These are phyloP conservation scores for Fusarium chaquense DNA, from an alignment of 2,329 filamentous ascomycete species.

Conservation along the genomic window DNA sequence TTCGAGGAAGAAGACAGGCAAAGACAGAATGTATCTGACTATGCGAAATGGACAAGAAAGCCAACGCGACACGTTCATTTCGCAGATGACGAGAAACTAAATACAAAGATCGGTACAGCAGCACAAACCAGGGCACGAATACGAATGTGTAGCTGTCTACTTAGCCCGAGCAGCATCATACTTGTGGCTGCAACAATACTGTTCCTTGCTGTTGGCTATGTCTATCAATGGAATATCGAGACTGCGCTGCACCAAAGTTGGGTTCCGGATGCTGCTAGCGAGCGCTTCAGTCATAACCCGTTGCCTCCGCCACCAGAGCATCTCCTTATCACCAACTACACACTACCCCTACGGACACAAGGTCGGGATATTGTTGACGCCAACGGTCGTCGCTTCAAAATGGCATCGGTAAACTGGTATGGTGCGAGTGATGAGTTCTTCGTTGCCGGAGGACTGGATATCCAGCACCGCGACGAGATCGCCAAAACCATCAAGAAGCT, in stretches of 20 bases:
- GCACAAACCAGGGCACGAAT: conserved; percentile 3
- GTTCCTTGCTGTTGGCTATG: conserved; percentile 48
- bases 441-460: conserved; percentile 72
- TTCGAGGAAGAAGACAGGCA: not conserved
- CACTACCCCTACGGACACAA: conserved; percentile 68
- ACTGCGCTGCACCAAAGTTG: conserved; percentile 59
- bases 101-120: not conserved
- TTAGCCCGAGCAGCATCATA: conserved; percentile 47
- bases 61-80: conserved; percentile 19
- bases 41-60: not conserved
- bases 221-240: conserved; percentile 61
- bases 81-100: conserved; percentile 15
- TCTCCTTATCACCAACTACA: conserved; percentile 61
- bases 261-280: conserved; percentile 61
- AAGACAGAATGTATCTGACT: not conserved
- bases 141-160: conserved; percentile 26
- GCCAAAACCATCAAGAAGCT: conserved; percentile 69
- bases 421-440: conserved; percentile 76
- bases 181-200: conserved; percentile 53
- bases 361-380: conserved; percentile 73
- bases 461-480: conserved; percentile 71
- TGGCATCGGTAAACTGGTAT: conserved; percentile 78
- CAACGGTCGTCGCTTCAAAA: conserved; percentile 67
- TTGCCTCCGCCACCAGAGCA: conserved; percentile 59
- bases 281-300: conserved; percentile 62